Conservation (phyloP, 2,329 filamentous ascomycete genomes). For the Ceratocystis papillata region DNA sequence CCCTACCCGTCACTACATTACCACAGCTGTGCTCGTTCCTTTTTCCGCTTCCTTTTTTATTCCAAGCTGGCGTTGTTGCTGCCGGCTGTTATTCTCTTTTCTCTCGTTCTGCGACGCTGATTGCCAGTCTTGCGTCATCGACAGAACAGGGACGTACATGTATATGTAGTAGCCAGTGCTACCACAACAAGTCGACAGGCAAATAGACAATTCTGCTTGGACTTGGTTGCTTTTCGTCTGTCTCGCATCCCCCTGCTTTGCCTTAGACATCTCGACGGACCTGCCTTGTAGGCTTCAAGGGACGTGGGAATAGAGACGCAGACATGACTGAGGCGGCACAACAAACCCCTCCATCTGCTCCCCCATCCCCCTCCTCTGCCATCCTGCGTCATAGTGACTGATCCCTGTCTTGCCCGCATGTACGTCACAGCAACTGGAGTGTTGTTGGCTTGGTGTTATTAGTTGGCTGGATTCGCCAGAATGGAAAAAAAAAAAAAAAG, state of each 20-base stretch:
- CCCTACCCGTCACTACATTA: neutral
- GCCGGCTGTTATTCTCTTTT: neutral
- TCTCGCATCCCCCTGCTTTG: neutral
- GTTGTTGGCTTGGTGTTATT: too few relatives aligned
- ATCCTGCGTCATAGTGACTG: too few relatives aligned
- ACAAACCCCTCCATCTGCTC: too few relatives aligned
- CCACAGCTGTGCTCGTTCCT: neutral
- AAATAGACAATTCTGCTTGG: neutral
- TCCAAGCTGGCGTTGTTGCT: too few relatives aligned
- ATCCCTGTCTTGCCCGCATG: too few relatives aligned
- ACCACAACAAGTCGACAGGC: neutral
- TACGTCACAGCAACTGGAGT: too few relatives aligned
- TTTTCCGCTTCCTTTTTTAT: neutral
- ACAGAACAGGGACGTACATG: neutral
- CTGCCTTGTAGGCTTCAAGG: neutral
- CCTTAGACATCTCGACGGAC: neutral
- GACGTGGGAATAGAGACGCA: too few relatives aligned
- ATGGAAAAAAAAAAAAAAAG: too few relatives aligned
- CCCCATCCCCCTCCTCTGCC: too few relatives aligned
- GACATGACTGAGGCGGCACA: too few relatives aligned
- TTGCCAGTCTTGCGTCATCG: slow-evolving; percentile 8
- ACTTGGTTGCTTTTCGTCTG: neutral
- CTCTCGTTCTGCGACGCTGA: neutral
- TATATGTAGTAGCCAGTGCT: slow-evolving; percentile 1
- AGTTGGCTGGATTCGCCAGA: too few relatives aligned